Evolutionary conservation across 345 rosid species (phyloP).

Genomic region (Erodium maritimum): DNA sequence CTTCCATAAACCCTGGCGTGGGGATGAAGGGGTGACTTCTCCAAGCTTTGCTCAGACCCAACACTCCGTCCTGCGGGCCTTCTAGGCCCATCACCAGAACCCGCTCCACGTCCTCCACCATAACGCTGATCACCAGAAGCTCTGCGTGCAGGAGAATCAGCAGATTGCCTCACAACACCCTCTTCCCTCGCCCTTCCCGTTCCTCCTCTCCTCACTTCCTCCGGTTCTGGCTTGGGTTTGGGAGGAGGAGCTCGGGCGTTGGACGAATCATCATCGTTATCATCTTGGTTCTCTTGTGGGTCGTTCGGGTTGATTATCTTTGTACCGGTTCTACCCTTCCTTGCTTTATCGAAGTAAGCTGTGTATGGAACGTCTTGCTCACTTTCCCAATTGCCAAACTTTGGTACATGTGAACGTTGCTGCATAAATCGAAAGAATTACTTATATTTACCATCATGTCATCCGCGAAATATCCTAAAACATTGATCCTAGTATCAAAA

Average conservation of each 20-base stretch:
- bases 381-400: conserved; percentile 81
- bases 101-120: conserved; percentile 43
- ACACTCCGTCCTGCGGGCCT: background rate
- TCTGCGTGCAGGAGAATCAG: background rate
- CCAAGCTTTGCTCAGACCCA: background rate
- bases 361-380: conserved; percentile 74
- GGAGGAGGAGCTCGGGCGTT: conserved; percentile 35
- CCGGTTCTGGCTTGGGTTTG: conserved; percentile 29
- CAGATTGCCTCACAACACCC: background rate
- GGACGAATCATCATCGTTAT: conserved; percentile 11
- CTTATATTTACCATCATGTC: conserved; percentile 7
- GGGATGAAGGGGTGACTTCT: background rate
- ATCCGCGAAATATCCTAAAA: no score
- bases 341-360: conserved; percentile 71
- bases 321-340: conserved; percentile 46
- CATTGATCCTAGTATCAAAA: no score
- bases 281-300: conserved; percentile 43
- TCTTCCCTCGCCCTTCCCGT: background rate
- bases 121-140: background rate
- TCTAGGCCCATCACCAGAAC: conserved; percentile 25
- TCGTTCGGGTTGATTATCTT: conserved; percentile 58
- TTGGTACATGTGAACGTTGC: conserved; percentile 70
- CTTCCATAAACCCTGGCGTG: conserved; percentile 23
- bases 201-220: conserved; percentile 20
- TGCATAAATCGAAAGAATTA: conserved; percentile 15